phyloP scores from a whole-genome alignment of 1,139 yeast species.

The Yamadazyma siamensis region DNA sequence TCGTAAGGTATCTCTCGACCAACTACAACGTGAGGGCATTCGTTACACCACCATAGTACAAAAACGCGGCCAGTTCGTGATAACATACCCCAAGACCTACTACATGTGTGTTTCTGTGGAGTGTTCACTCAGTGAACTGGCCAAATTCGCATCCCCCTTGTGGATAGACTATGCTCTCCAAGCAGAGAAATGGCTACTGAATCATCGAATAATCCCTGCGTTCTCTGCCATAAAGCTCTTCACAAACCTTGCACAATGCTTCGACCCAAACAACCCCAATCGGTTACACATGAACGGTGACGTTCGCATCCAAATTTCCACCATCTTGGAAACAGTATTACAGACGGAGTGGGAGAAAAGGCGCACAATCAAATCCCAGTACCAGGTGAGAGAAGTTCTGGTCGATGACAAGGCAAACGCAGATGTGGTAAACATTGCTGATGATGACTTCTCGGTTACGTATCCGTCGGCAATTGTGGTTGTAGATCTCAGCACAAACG shows the following conservation, averaged over 20 bases:
- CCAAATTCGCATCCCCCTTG: slow-evolving; percentile 52
- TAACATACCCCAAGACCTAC: slow-evolving; percentile 56
- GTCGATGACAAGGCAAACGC: slow-evolving; percentile 29
- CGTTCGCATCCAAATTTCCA: not conserved
- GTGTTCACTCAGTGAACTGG: slow-evolving; percentile 51
- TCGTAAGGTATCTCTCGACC: no score
- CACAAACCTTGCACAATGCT: slow-evolving; percentile 42
- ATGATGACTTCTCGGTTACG: slow-evolving; percentile 44
- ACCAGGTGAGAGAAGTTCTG: slow-evolving; percentile 30
- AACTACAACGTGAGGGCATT: slow-evolving; percentile 47
- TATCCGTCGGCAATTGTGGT: slow-evolving; percentile 54
- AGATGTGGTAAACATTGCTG: slow-evolving; percentile 28
- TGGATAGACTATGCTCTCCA: slow-evolving; percentile 53
- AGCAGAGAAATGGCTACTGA: slow-evolving; percentile 51
- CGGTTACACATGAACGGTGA: slow-evolving; percentile 1
- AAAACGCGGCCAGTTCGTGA: slow-evolving; percentile 56
- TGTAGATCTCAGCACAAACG: slow-evolving; percentile 23
- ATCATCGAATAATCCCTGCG: slow-evolving; percentile 48
- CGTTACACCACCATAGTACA: slow-evolving; percentile 46
- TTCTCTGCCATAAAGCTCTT: slow-evolving; percentile 49
- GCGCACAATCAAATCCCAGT: slow-evolving; percentile 24
- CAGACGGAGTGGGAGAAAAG: slow-evolving; percentile 20
- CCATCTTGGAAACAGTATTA: not conserved
- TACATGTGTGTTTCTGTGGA: slow-evolving; percentile 52
- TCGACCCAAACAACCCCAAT: slow-evolving; percentile 22